A percentile compares a stretch with the other conserved stretches of the same genome.
Evolutionary conservation across 78 protist genomes (phyloP).

Genomic region (slime mould (Dictyostelium discoideum)): dicty_2.7 NC_007090.3:4554501-4555000

Average conservation of each 20-base stretch:
- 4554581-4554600: conserved; percentile 4
- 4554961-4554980: too few relatives aligned
- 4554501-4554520: not conserved
- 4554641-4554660: not conserved
- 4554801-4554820: not conserved
- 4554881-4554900: too few relatives aligned
- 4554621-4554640: conserved; percentile 34
- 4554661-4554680: not conserved
- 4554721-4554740: not conserved
- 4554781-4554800: conserved; percentile 5
- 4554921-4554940: not conserved
- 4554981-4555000: too few relatives aligned
- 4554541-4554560: not conserved
- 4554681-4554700: not conserved
- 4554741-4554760: conserved; percentile 9
- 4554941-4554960: too few relatives aligned
- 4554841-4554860: not conserved
- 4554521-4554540: not conserved
- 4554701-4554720: not conserved
- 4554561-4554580: conserved; percentile 46
- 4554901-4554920: too few relatives aligned
- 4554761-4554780: not conserved
- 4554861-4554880: too few relatives aligned
- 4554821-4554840: not conserved
- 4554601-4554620: conserved; percentile 36